Evolutionary conservation across 2,329 filamentous ascomycete genomes (phyloP).

Genomic region (Phoma sp.): DNA sequence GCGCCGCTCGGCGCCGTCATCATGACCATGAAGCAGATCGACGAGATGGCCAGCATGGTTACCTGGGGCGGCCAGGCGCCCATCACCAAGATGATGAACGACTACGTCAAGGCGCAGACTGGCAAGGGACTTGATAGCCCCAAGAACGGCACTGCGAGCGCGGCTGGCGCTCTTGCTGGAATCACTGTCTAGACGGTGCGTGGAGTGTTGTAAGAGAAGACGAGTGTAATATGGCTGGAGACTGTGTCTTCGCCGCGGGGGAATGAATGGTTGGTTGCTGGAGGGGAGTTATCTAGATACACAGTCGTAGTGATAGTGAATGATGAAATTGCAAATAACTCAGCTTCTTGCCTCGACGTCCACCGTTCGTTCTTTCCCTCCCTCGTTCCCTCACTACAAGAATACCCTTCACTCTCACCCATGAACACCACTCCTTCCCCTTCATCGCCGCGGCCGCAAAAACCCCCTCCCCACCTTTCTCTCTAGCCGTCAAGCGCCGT

Average conservation of each 20-base stretch:
- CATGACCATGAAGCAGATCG: slow-evolving; percentile 45
- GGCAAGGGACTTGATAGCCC: slow-evolving; percentile 19
- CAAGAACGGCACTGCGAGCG: slow-evolving; percentile 9
- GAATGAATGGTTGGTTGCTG: neutral
- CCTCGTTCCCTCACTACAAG: too few relatives aligned
- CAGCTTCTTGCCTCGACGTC: too few relatives aligned
- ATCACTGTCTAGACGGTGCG: slow-evolving; percentile 3
- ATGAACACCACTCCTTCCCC: too few relatives aligned
- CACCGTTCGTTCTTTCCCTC: too few relatives aligned
- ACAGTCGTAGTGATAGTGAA: neutral
- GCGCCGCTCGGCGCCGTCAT: slow-evolving; percentile 36
- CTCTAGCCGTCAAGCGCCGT: neutral
- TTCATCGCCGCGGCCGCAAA: too few relatives aligned
- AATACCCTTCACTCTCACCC: too few relatives aligned
- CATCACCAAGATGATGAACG: slow-evolving; percentile 45
- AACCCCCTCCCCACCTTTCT: too few relatives aligned
- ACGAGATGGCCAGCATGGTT: slow-evolving; percentile 38
- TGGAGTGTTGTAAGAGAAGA: neutral
- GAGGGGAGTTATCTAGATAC: neutral
- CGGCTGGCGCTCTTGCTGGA: neutral
- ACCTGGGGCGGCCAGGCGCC: slow-evolving; percentile 40
- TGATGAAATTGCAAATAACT: too few relatives aligned
- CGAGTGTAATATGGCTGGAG: neutral
- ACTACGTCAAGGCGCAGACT: slow-evolving; percentile 39
- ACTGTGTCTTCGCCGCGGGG: slow-evolving; percentile 12